phyloP scores from a whole-genome alignment of 2,329 filamentous ascomycete species.

The Trichoderma koningii region DNA sequence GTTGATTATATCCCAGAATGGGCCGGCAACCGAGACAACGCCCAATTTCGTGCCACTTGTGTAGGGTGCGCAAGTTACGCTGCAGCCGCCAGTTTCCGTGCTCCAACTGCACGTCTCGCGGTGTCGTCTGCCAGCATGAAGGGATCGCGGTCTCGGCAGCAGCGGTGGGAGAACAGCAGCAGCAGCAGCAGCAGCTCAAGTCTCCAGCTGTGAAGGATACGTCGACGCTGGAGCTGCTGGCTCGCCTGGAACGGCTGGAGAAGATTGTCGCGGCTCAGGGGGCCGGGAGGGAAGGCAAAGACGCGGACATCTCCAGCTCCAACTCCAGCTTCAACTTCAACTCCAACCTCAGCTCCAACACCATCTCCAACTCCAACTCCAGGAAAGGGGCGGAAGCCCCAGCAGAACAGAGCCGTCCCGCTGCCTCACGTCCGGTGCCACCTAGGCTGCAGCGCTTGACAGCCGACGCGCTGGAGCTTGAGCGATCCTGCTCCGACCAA shows the following conservation, averaged over 20 bases:
- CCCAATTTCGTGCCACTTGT: conserved; percentile 42
- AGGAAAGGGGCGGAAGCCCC: neutral
- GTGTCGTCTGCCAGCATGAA: conserved; percentile 38
- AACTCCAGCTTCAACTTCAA: no score
- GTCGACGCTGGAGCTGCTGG: conserved; percentile 31
- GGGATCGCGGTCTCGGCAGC: conserved; percentile 9
- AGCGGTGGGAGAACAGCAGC: conserved; percentile 13
- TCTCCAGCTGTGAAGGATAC: conserved; percentile 27
- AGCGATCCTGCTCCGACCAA: conserved; percentile 38
- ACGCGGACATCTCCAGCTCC: no score
- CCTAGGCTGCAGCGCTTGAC: conserved; percentile 39
- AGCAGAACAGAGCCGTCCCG: conserved; percentile 1
- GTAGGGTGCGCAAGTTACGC: conserved; percentile 41
- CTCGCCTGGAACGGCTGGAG: conserved; percentile 33
- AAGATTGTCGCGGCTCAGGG: conserved; percentile 29
- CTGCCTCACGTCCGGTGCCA: conserved; percentile 32
- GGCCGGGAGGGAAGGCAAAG: conserved; percentile 5
- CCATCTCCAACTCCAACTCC: no score
- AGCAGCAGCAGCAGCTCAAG: neutral
- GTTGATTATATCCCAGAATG: conserved; percentile 31
- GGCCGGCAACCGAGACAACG: conserved; percentile 41
- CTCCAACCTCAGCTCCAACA: no score
- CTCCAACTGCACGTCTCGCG: conserved; percentile 42
- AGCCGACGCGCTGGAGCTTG: conserved; percentile 41
- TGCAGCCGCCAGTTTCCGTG: conserved; percentile 44